Base-by-base conservation (phyloP, 1,284 basidiomycete genomes). In the Boletus sp. region DNA sequence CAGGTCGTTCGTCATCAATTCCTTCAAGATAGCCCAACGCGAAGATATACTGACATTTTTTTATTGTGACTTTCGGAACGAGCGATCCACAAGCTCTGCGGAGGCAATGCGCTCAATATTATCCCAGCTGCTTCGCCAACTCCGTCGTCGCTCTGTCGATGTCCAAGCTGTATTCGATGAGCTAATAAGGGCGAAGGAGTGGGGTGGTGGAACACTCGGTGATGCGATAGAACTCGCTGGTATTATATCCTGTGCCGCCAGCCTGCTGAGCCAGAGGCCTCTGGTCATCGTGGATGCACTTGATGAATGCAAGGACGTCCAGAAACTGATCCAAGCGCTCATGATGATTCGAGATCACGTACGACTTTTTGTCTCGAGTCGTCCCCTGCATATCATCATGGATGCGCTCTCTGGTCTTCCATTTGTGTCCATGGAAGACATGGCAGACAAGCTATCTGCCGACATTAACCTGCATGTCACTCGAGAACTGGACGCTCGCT, bases 231-330 rank as follows among this genome's bases (percentile, higher is more conserved):
- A 37, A 16, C 60, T 61, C 9, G 51, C 51, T 11, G 33, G 21
- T 25, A 37, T 60, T n/a, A 7, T 11, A 14, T 49, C 25, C 27
- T 25, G 33, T 19, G 27, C 6, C 2, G 33, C 58, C 10, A 19
- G 27, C 6, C 6, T 50, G 19, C 21, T 17, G 4, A 11, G 8
- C n/a, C 47, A n/a, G 23, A 44, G 21, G 21, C 60, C 58, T 37
- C 2, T 60, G 16, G 27, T 61, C 5, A 19, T 61, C 13, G 52
- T 61, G 6, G 60, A 61, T 54, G 60, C 52, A 17, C 48, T 61
- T n/a, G 60, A 61, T 11, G 60, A 61, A 43, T 61, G 58, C 28
- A 37, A 31, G 14, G 59, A 61, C 25, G 21, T 46, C 11, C 16
- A 10, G 13, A 16, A 35, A 27, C 55, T 60, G 10, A 35, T 60